phyloP scores from a whole-genome alignment of 2,329 filamentous ascomycete genomes.

The Macroventuria anomochaeta region DNA sequence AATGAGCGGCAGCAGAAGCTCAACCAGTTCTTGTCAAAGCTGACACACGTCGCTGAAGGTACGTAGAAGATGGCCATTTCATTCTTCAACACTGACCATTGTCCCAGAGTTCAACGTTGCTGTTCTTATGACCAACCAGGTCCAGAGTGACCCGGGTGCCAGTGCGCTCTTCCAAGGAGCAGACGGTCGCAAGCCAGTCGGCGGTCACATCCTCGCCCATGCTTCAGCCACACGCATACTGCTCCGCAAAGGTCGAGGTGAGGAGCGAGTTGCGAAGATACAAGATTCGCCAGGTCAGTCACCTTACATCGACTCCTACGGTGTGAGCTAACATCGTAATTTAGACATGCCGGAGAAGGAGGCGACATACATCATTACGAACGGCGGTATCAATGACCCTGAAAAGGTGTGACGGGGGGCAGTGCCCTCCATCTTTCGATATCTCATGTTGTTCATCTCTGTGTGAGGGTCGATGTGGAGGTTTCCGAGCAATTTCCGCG shows the following conservation, averaged over 20 bases:
- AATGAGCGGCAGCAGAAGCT: conserved; percentile 73
- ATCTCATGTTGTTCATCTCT: not conserved
- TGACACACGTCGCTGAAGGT: conserved; percentile 70
- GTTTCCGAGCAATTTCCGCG: not conserved
- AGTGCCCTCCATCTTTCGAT: not conserved
- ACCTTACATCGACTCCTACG: not conserved
- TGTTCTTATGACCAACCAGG: conserved; percentile 67
- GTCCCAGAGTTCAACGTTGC: conserved; percentile 69
- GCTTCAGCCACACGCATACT: conserved; percentile 71
- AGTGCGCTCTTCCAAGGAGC: conserved; percentile 71
- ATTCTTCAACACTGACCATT: not conserved
- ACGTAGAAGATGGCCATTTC: not conserved
- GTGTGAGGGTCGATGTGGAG: not conserved
- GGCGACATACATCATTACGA: conserved; percentile 73
- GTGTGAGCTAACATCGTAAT: conserved; percentile 23
- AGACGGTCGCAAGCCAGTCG: conserved; percentile 71
- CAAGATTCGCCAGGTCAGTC: conserved; percentile 68
- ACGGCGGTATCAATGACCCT: conserved; percentile 71
- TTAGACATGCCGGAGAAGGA: conserved; percentile 71
- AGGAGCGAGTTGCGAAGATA: conserved; percentile 73
- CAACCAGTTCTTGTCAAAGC: conserved; percentile 67
- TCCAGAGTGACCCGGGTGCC: conserved; percentile 73
- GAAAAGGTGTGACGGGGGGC: conserved; percentile 60
- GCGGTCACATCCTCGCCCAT: conserved; percentile 72
- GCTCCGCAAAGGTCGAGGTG: conserved; percentile 71